Evolutionary conservation across 768 basidiomycete genomes (phyloP), one percentile per base, ranked within the genome.

Genomic region (Mycena vulgaris): DNA sequence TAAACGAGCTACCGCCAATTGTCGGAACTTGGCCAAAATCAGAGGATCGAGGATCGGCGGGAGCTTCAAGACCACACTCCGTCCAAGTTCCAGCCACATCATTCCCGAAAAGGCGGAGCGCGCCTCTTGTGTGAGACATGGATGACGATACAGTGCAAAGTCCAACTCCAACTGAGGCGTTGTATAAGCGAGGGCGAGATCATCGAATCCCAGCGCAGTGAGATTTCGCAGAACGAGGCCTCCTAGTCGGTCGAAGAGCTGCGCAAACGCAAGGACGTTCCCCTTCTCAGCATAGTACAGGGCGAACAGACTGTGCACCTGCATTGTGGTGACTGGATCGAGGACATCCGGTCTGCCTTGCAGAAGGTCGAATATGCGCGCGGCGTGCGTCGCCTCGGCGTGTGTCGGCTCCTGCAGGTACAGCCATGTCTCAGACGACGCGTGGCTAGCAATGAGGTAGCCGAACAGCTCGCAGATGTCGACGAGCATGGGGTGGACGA

Each of bases 401-500:
- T 25, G 25, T 7, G 51, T 53, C 27, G 21, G 35, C 17, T 39
- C 30, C 10, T 17, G 62, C 19, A 14, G 23, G 17, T 23, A 61
- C 14, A 3, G n/a, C n/a, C 17, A 37, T 8, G 60, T 11, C n/a
- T 27, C 31, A 30, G 13, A 45, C 6, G 45, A 35, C 5, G 23
- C 16, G 4, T 59, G 57, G 39, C 27, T 33, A 2, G 68, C 60
- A 21, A 66, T 19, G 19, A 61, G 28, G 31, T 60, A 70, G 0
- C 69, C 69, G 21, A 70, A 5, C 3, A 70, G 51, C 21, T 70
- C 51, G 10, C 45, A 51, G 10, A 70, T 2, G n/a, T 47, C n/a
- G 17, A 70, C 35, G 31, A 59, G 58, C 5, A 61, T 23, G 1
- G 69, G 69, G 25, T 59, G 63, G 10, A 64, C 42, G 42, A 65